Conservation (phyloP, 2,329 filamentous ascomycete genomes). For the Emericellopsis atlantica region DNA sequence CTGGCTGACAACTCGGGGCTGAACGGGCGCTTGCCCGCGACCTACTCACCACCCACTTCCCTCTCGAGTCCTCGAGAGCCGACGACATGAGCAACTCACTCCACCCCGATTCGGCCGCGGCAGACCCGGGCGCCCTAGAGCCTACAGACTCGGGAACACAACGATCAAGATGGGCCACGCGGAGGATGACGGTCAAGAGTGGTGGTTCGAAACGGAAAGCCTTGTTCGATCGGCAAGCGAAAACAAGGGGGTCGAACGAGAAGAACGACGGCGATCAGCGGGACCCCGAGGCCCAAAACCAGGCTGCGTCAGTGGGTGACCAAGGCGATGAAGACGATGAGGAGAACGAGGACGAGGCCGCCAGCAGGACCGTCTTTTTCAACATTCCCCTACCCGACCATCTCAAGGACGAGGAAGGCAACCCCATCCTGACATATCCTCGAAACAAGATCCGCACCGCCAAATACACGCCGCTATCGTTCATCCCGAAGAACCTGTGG, state of each 20-base stretch:
- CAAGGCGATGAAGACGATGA: constrained; percentile 19
- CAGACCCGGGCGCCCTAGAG: background rate
- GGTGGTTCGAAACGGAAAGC: constrained; percentile 70
- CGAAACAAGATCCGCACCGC: constrained; percentile 96
- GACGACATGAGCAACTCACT: constrained; percentile 16
- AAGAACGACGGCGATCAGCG: constrained; percentile 43
- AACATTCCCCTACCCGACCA: constrained; percentile 68
- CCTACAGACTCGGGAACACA: constrained; percentile 33
- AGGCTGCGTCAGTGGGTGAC: constrained; percentile 9
- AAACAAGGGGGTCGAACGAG: constrained; percentile 46
- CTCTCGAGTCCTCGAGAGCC: background rate
- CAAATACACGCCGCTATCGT: constrained; percentile 92
- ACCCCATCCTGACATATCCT: constrained; percentile 56
- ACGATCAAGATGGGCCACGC: constrained; percentile 92
- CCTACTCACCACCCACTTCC: constrained; percentile 7
- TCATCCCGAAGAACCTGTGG: constrained; percentile 93
- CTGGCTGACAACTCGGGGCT: constrained; percentile 23
- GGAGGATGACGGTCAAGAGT: constrained; percentile 64
- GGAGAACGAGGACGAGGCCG: constrained; percentile 22
- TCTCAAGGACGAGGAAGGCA: constrained; percentile 69
- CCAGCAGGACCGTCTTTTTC: constrained; percentile 61
- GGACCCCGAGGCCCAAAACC: constrained; percentile 10
- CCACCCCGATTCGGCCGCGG: constrained; percentile 10
- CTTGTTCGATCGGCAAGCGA: constrained; percentile 66
- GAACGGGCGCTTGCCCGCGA: constrained; percentile 25